Conservation (phyloP, 306 rosid genomes). For the Alnus rubra region DNA sequence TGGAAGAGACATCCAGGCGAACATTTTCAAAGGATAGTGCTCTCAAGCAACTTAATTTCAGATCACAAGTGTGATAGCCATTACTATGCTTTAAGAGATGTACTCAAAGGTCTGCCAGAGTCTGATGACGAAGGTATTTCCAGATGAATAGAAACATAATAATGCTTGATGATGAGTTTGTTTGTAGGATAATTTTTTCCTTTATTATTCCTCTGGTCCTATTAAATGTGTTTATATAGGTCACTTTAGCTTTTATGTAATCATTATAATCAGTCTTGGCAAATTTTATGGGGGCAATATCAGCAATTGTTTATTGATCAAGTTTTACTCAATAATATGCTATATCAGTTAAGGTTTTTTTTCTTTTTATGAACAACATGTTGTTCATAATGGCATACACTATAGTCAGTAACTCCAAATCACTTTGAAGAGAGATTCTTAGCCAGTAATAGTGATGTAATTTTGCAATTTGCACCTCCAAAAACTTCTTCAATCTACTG, state of each 20-base stretch:
- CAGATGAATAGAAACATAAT: constrained; percentile 20
- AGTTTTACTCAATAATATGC: too few species aligned
- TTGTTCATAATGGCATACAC: background rate
- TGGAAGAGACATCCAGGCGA: constrained; percentile 76
- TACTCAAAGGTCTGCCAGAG: constrained; percentile 75
- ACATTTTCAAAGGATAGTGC: constrained; percentile 78
- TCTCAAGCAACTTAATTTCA: constrained; percentile 73
- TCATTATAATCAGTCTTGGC: background rate
- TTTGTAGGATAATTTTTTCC: background rate
- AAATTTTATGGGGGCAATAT: too few species aligned
- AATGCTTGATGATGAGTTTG: background rate
- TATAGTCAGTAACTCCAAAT: background rate
- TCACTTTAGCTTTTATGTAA: background rate
- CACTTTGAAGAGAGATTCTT: background rate
- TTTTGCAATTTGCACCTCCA: background rate
- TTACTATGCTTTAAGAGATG: constrained; percentile 84
- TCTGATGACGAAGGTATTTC: constrained; percentile 52
- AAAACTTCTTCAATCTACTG: background rate
- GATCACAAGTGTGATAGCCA: constrained; percentile 90
- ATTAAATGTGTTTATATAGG: background rate
- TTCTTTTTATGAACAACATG: too few species aligned
- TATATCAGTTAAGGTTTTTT: background rate
- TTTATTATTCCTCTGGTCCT: background rate
- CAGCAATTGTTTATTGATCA: too few species aligned
- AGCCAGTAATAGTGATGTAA: background rate